Evolutionary conservation across 2,329 filamentous ascomycete species (phyloP).

Genomic region (Cryphonectria nitschkei): DNA sequence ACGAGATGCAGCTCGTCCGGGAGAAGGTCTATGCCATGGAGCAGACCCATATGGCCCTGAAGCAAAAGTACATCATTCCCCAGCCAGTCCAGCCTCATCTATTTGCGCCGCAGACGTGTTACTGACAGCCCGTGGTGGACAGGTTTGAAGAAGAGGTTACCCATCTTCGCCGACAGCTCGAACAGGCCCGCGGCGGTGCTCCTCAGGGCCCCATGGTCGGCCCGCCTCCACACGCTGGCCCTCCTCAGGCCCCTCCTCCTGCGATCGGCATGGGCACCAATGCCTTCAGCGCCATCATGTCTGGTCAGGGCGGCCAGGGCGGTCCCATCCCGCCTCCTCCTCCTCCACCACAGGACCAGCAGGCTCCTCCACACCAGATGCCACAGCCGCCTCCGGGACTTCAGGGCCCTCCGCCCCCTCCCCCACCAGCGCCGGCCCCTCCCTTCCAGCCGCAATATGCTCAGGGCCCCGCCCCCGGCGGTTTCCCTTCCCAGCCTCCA

Average conservation of each 20-base stretch:
- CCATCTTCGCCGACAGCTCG: conserved; percentile 85
- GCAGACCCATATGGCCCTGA: conserved; percentile 84
- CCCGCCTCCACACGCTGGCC: conserved; percentile 74
- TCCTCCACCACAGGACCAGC: conserved; percentile 62
- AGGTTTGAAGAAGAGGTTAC: conserved; percentile 94
- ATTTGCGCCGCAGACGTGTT: too few species aligned
- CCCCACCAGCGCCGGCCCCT: conserved; percentile 67
- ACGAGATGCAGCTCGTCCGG: conserved; percentile 92
- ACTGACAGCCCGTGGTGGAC: conserved; percentile 27
- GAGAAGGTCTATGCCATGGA: conserved; percentile 94
- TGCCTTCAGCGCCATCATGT: conserved; percentile 95
- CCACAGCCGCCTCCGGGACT: conserved; percentile 75
- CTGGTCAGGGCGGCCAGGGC: conserved; percentile 79
- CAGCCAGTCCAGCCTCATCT: too few species aligned
- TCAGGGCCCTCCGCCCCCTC: conserved; percentile 60
- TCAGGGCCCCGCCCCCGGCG: conserved; percentile 61
- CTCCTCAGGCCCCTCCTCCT: conserved; percentile 83
- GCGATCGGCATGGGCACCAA: conserved; percentile 90
- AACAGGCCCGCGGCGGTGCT: conserved; percentile 68
- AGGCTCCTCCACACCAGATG: conserved; percentile 62
- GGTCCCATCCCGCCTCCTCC: conserved; percentile 84
- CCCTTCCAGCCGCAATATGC: conserved; percentile 74
- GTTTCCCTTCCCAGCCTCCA: conserved; percentile 82
- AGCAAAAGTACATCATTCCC: conserved; percentile 72
- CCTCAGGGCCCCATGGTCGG: conserved; percentile 65